Evolutionary conservation across 2,329 filamentous ascomycete species (phyloP).

Genomic region (Sclerotiophoma versabilis): DNA sequence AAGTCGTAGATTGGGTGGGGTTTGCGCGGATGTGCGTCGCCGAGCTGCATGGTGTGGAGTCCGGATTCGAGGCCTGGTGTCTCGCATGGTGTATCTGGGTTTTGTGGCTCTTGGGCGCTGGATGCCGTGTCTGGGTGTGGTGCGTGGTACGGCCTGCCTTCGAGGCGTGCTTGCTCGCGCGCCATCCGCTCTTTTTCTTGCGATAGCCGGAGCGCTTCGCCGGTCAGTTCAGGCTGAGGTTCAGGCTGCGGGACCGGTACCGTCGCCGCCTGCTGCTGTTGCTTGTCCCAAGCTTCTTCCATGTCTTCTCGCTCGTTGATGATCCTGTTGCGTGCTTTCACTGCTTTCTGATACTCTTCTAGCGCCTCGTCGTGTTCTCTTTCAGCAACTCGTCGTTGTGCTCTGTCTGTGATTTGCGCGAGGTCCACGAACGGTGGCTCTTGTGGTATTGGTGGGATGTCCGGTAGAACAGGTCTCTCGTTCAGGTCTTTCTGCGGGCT

Average conservation of each 20-base stretch:
- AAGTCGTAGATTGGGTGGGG: slow-evolving; percentile 41
- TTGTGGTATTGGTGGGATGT: slow-evolving; percentile 60
- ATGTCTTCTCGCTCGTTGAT: slow-evolving; percentile 70
- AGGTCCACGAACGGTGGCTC: slow-evolving; percentile 65
- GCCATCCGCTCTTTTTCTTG: slow-evolving; percentile 22
- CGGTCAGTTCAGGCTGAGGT: slow-evolving; percentile 20
- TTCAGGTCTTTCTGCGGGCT: slow-evolving; percentile 9
- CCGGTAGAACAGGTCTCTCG: slow-evolving; percentile 48
- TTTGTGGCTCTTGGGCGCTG: slow-evolving; percentile 7
- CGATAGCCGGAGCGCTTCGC: slow-evolving; percentile 36
- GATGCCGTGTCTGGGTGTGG: slow-evolving; percentile 12
- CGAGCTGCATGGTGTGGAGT: slow-evolving; percentile 31
- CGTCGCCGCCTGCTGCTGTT: slow-evolving; percentile 41
- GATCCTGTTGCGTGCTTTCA: slow-evolving; percentile 71
- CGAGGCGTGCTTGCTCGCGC: slow-evolving; percentile 10
- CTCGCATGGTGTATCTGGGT: slow-evolving; percentile 21
- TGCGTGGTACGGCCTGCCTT: slow-evolving; percentile 35
- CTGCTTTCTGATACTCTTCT: slow-evolving; percentile 70
- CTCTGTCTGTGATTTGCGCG: slow-evolving; percentile 67
- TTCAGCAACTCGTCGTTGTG: slow-evolving; percentile 71
- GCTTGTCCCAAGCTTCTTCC: slow-evolving; percentile 54
- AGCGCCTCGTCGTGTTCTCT: slow-evolving; percentile 69
- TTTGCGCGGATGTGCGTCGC: slow-evolving; percentile 14
- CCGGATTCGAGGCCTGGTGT: slow-evolving; percentile 28
- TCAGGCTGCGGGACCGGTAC: slow-evolving; percentile 34